A percentile compares a stretch with the other conserved stretches of the same genome.
Evolutionary conservation across 2,329 filamentous ascomycete species (phyloP).

Genomic region (Tolypocladium amazonense): DNA sequence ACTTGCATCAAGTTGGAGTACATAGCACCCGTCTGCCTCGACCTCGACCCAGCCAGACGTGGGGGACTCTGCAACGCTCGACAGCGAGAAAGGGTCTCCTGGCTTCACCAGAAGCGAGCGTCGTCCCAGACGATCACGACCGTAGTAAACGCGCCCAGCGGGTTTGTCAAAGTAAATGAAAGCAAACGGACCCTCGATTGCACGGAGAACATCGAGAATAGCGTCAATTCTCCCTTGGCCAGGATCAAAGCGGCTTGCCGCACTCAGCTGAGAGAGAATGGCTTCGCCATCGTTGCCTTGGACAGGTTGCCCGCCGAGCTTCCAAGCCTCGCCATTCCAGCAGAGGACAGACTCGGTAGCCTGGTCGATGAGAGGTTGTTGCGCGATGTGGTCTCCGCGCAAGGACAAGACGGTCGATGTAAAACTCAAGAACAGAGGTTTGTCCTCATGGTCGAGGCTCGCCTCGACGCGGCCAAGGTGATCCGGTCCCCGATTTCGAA

Average conservation of each 20-base stretch:
- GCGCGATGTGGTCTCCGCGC: conserved; percentile 60
- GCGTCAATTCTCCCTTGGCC: conserved; percentile 10
- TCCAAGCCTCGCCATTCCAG: conserved; percentile 98
- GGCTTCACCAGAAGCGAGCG: conserved; percentile 62
- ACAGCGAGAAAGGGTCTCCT: conserved; percentile 47
- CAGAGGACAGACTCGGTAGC: conserved; percentile 59
- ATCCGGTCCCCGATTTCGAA: conserved; percentile 50
- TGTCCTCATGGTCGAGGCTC: conserved; percentile 13
- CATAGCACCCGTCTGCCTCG: conserved; percentile 72
- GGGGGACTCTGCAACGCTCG: conserved; percentile 55
- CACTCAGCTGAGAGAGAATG: conserved; percentile 51
- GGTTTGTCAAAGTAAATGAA: conserved; percentile 70
- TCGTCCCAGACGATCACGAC: conserved; percentile 77
- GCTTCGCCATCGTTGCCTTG: conserved; percentile 66
- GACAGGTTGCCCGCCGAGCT: conserved; percentile 47
- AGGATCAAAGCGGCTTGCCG: conserved; percentile 22
- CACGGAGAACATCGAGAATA: conserved; percentile 43
- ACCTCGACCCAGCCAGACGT: conserved; percentile 62
- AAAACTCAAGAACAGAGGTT: conserved; percentile 44
- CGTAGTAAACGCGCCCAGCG: conserved; percentile 60
- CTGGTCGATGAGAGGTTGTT: conserved; percentile 60
- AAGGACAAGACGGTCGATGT: conserved; percentile 83
- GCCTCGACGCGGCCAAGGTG: conserved; percentile 35
- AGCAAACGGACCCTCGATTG: conserved; percentile 74
- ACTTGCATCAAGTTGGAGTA: conserved; percentile 39